Base-by-base conservation (phyloP, 768 basidiomycete species). In the Tulasnella sp. region DNA sequence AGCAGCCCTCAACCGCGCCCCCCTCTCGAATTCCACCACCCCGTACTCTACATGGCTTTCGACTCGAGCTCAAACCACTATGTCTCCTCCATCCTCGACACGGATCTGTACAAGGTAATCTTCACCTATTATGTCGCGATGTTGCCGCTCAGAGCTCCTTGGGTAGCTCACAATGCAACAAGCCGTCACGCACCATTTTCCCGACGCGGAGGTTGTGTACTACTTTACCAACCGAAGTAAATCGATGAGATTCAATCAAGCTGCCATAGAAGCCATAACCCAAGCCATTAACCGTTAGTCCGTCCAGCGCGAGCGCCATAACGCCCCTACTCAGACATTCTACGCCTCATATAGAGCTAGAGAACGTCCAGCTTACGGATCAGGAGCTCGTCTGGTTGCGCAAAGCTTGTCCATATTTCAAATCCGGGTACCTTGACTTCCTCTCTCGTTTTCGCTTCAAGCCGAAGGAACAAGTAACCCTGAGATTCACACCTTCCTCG, bases 101-200 rank as follows among this genome's bases (percentile, higher is more conserved):
- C 91, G 0, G 94, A 97, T 69, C 71, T 94, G 29, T 97, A 97
- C 79, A 98, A 94, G 78, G 90, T 83, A 51, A 42, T 59, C 42
- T 39, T n/a, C 53, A 31, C 29, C 17, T 25, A 40, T 17, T 59
- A 31, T 59, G 34, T 59, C 11, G 32, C 29, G 56, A 31, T 15
- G 41, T 41, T 21, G 14, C 5, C 45, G 6, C 19, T 6, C 23
- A 11, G 14, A 31, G 21, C n/a, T 4, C 14, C 27, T 36, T 54
- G 43, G 29, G 27, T 60, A 94, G 89, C 74, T 96, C 45, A 87
- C 91, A 0, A 98, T 96, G 94, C 94, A 98, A 71, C 86, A 93
- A 70, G 91, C 90, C 0, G 81, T 97, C 21, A 64, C 83, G 57
- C 75, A 77, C 19, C 81, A 83, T 60, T 93, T 91, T 65, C 84